Evolutionary conservation across 1,284 basidiomycete species (phyloP).

Genomic region (Marasmius oreades): DNA sequence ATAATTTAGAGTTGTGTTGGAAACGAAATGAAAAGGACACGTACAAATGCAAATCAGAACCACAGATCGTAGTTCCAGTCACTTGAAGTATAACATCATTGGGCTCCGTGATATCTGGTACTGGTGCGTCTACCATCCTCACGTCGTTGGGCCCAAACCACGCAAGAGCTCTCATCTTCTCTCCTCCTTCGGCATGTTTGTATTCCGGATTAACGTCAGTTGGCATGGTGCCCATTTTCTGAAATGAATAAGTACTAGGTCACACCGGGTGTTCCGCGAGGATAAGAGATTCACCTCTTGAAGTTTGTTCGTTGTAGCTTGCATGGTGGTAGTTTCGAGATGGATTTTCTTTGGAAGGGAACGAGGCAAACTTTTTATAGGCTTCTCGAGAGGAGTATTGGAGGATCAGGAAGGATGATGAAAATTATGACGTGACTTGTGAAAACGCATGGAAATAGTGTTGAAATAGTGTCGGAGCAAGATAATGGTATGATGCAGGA

Average conservation of each 20-base stretch:
- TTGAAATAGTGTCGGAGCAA: too few relatives aligned
- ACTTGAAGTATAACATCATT: slow-evolving; percentile 67
- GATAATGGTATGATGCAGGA: not conserved
- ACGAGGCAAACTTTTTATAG: not conserved
- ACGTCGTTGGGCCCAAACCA: slow-evolving; percentile 64
- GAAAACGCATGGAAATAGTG: too few relatives aligned
- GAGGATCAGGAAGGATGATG: too few relatives aligned
- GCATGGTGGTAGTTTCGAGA: slow-evolving; percentile 27
- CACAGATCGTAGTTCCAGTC: slow-evolving; percentile 71
- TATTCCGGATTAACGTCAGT: slow-evolving; percentile 44
- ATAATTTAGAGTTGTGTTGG: not conserved
- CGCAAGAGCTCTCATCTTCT: slow-evolving; percentile 65
- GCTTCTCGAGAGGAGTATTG: not conserved
- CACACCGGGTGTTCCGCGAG: not conserved
- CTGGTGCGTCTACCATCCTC: slow-evolving; percentile 53
- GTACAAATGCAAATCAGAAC: slow-evolving; percentile 67
- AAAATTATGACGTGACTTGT: not conserved
- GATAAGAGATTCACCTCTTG: slow-evolving; percentile 28
- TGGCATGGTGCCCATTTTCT: slow-evolving; percentile 42
- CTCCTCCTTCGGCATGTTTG: slow-evolving; percentile 45
- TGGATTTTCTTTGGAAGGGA: not conserved
- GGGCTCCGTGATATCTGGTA: slow-evolving; percentile 66
- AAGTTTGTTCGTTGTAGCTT: slow-evolving; percentile 33
- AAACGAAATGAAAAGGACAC: slow-evolving; percentile 6
- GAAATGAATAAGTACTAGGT: not conserved